These are phyloP conservation scores for Trichoderma atrobrunneum DNA, from an alignment of 2,329 filamentous ascomycete species.

Conservation along the genomic window DNA sequence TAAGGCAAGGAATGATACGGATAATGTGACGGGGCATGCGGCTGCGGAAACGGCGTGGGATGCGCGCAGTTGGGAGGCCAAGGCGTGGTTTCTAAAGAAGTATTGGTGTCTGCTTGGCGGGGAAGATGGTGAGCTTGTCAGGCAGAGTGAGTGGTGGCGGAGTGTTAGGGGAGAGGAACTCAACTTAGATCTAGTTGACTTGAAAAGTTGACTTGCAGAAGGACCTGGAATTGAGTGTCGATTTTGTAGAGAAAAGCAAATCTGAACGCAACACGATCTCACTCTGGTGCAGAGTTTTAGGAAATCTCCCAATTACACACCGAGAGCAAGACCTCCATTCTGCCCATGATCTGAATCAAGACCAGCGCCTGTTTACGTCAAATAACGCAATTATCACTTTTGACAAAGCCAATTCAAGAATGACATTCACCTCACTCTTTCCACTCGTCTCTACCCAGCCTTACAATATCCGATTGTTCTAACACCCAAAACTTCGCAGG, in stretches of 20 bases:
- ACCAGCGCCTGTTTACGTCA: neutral
- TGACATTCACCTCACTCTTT: neutral
- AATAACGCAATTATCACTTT: neutral
- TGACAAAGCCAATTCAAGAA: neutral
- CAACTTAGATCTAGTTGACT: neutral
- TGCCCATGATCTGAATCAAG: neutral
- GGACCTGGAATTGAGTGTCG: neutral
- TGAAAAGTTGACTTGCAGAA: neutral
- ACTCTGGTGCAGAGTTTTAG: neutral
- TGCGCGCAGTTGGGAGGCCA: neutral
- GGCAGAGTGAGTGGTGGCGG: neutral
- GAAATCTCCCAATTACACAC: neutral
- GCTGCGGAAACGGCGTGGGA: neutral
- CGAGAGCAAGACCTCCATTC: neutral
- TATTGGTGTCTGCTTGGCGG: neutral
- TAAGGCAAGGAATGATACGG: neutral
- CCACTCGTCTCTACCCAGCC: neutral
- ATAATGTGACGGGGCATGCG: neutral
- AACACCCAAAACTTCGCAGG: neutral
- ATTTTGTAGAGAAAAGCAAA: neutral
- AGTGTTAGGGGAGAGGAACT: neutral
- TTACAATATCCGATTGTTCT: neutral
- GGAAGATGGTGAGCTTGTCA: neutral
- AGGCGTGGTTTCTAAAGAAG: neutral
- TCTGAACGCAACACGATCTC: neutral